Evolutionary conservation across 2,329 filamentous ascomycete genomes (phyloP).

Genomic region (Hymenoscyphus fraxineus): DNA sequence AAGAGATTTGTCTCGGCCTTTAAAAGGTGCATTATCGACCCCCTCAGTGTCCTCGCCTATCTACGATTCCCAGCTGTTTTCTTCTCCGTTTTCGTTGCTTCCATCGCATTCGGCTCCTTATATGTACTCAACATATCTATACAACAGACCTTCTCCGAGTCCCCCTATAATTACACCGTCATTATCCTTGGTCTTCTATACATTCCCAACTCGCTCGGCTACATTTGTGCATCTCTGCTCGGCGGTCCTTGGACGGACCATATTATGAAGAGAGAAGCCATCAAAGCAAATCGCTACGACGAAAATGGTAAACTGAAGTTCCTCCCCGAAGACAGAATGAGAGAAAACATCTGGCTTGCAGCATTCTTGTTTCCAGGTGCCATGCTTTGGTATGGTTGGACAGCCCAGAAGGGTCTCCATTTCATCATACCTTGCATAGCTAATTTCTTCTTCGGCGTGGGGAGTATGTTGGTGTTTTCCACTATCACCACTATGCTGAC

Average conservation of each 20-base stretch:
- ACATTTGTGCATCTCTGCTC: constrained; percentile 63
- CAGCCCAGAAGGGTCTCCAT: constrained; percentile 53
- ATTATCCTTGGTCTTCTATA: constrained; percentile 73
- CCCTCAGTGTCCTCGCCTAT: constrained; percentile 65
- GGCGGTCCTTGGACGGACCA: constrained; percentile 75
- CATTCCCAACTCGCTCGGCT: constrained; percentile 71
- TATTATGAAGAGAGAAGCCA: constrained; percentile 76
- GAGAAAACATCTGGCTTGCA: constrained; percentile 76
- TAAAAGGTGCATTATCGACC: constrained; percentile 66
- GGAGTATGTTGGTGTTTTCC: constrained; percentile 62
- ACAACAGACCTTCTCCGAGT: constrained; percentile 61
- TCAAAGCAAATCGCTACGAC: constrained; percentile 65
- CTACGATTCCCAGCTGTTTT: constrained; percentile 71
- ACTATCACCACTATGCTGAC: constrained; percentile 72
- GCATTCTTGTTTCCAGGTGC: constrained; percentile 66
- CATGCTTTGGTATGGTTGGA: constrained; percentile 76
- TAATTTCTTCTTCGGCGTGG: constrained; percentile 47
- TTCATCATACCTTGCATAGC: constrained; percentile 10
- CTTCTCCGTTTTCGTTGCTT: constrained; percentile 69
- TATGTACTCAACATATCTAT: constrained; percentile 77
- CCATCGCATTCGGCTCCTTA: constrained; percentile 70
- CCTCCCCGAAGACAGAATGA: constrained; percentile 76
- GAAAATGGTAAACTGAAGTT: constrained; percentile 62
- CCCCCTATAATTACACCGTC: constrained; percentile 66
- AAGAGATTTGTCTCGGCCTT: constrained; percentile 49